These are phyloP conservation scores for Adansonia gregorii DNA, from an alignment of 441 rosid genomes.

Conservation along the genomic window DNA sequence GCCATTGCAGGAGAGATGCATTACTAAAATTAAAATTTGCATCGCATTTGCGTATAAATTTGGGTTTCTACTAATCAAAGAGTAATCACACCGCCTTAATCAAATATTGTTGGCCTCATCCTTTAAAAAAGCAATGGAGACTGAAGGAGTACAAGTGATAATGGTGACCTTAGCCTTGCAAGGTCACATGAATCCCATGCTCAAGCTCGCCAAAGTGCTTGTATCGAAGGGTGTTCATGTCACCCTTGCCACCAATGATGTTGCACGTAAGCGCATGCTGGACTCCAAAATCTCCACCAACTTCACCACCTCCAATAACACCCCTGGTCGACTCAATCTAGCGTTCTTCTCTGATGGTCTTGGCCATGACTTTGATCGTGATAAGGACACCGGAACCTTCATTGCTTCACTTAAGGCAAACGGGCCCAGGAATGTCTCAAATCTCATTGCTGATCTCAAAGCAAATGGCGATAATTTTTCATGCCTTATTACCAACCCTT, in stretches of 20 bases:
- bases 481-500: slow-evolving; percentile 45
- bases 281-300: slow-evolving; percentile 25
- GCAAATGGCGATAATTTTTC: slow-evolving; percentile 25
- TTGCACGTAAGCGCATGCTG: slow-evolving; percentile 36
- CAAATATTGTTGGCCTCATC: not conserved
- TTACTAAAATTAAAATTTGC: not conserved
- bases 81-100: not conserved
- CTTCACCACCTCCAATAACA: slow-evolving; percentile 15
- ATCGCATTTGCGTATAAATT: slow-evolving; percentile 5
- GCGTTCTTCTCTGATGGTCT: slow-evolving; percentile 56
- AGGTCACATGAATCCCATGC: slow-evolving; percentile 57
- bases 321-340: slow-evolving; percentile 29
- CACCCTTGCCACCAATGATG: slow-evolving; percentile 50
- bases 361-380: slow-evolving; percentile 43
- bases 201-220: slow-evolving; percentile 49
- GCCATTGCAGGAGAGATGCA: not conserved
- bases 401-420: slow-evolving; percentile 31
- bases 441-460: slow-evolving; percentile 32
- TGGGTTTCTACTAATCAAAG: not conserved
- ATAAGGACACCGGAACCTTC: slow-evolving; percentile 21
- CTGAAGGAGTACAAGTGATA: slow-evolving; percentile 42
- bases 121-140: slow-evolving; percentile 27
- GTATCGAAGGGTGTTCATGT: slow-evolving; percentile 40
- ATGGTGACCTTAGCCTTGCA: slow-evolving; percentile 49
- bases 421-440: slow-evolving; percentile 45